phyloP scores from a whole-genome alignment of 192 early-diverging fungal genomes.

The Dissophora ornata region DNA sequence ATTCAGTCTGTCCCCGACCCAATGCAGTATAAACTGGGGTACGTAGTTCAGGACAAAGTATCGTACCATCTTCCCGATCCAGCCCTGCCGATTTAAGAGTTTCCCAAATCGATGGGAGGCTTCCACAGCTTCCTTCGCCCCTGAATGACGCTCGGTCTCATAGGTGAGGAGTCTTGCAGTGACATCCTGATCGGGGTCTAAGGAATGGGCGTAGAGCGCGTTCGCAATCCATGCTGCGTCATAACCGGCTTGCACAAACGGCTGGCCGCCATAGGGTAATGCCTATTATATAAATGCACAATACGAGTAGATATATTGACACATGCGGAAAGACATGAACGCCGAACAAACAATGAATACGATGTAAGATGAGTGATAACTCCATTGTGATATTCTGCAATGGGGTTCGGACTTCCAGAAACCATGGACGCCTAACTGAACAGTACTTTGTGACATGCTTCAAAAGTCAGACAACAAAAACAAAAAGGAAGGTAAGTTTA shows the following conservation, averaged over 20 bases:
- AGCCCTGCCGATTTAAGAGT: conserved; percentile 24
- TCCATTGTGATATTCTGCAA: too few relatives aligned
- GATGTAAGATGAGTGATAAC: too few relatives aligned
- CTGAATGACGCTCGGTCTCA: conserved; percentile 12
- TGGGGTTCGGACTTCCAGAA: too few relatives aligned
- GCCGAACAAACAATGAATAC: too few relatives aligned
- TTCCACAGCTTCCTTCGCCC: conserved; percentile 12
- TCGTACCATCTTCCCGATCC: conserved; percentile 16
- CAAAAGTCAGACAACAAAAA: neutral
- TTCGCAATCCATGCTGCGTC: conserved; percentile 35
- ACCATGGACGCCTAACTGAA: too few relatives aligned
- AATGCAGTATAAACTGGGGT: conserved; percentile 6
- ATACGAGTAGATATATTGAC: too few relatives aligned
- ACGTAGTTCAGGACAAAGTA: conserved; percentile 9
- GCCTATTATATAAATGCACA: conserved; percentile 11
- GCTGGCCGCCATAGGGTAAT: conserved; percentile 35
- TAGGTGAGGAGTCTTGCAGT: conserved; percentile 15
- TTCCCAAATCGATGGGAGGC: conserved; percentile 4
- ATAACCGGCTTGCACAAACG: conserved; percentile 35
- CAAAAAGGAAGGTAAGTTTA: neutral
- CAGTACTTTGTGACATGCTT: too few relatives aligned
- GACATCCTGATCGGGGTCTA: neutral
- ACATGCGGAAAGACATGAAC: too few relatives aligned
- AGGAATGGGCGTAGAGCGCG: conserved; percentile 30
- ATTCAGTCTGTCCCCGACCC: conserved; percentile 13